These are phyloP conservation scores for Lathyrus oleraceus DNA, from an alignment of 306 rosid species.

Conservation along the genomic window DNA sequence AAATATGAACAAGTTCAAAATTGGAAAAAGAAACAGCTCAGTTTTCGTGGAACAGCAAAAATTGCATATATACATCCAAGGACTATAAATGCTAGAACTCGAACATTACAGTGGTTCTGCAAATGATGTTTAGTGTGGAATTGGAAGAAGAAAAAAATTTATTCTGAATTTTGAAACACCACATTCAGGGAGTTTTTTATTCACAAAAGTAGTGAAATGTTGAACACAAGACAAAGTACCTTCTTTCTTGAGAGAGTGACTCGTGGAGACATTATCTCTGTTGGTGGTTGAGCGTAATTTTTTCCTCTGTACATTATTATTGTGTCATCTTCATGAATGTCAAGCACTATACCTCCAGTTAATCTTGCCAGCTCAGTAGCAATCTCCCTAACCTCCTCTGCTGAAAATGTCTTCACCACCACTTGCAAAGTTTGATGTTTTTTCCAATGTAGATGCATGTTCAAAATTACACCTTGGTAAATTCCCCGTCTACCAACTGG, in stretches of 20 bases:
- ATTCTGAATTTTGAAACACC: neutral
- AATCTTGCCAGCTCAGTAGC: constrained; percentile 89
- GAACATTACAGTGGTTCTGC: constrained; percentile 10
- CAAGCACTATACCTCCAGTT: constrained; percentile 87
- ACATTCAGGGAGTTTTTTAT: neutral
- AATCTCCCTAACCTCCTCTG: constrained; percentile 91
- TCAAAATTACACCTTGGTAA: constrained; percentile 91
- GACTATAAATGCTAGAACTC: constrained; percentile 1
- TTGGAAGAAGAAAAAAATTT: neutral
- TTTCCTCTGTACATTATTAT: constrained; percentile 97
- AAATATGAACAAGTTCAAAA: neutral
- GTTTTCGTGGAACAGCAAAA: constrained; percentile 7
- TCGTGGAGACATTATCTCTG: constrained; percentile 98
- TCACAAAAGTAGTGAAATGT: constrained; percentile 1
- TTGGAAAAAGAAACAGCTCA: constrained; percentile 1
- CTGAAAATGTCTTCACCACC: constrained; percentile 80
- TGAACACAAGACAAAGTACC: constrained; percentile 43
- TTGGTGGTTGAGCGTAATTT: constrained; percentile 95
- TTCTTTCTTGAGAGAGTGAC: constrained; percentile 85
- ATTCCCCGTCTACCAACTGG: constrained; percentile 97
- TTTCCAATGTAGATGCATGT: constrained; percentile 99
- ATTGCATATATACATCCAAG: constrained; percentile 14
- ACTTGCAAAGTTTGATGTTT: constrained; percentile 92
- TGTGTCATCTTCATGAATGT: constrained; percentile 79
- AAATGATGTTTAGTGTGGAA: neutral